phyloP scores from a whole-genome alignment of 208 protist species.

The Porcisia deanei region DNA sequence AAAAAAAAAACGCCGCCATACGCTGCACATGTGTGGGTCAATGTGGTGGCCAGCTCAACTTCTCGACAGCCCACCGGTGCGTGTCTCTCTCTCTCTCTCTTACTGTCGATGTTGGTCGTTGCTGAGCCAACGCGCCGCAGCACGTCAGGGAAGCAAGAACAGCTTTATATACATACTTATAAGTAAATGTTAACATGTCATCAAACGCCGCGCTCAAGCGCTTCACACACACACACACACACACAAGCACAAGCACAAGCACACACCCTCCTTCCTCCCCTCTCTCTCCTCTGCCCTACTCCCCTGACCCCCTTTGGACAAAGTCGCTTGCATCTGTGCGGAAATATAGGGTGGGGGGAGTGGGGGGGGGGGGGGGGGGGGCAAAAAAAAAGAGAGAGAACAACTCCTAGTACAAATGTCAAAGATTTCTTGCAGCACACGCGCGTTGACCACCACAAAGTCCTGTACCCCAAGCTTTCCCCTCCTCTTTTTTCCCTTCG shows the following conservation, averaged over 20 bases:
- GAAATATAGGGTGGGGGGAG: too few species aligned
- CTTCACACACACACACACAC: neutral
- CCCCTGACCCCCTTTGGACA: neutral
- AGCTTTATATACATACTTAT: too few species aligned
- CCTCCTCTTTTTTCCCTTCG: accelerated
- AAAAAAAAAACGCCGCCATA: too few species aligned
- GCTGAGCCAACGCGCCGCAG: too few species aligned
- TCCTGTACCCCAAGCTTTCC: neutral
- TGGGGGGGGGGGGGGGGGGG: too few species aligned
- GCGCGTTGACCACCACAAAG: neutral
- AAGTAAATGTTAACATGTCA: too few species aligned
- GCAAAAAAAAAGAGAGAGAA: neutral
- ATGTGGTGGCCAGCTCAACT: neutral
- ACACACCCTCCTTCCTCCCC: neutral
- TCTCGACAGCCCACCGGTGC: neutral
- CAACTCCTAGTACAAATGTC: neutral
- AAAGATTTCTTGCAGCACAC: neutral
- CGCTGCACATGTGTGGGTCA: too few species aligned
- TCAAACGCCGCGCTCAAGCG: too few species aligned
- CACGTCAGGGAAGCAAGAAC: too few species aligned
- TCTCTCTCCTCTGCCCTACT: neutral
- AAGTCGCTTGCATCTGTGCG: neutral
- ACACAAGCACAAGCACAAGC: neutral
- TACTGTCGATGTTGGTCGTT: too few species aligned
- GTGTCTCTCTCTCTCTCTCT: neutral